These are phyloP conservation scores for Populus tomentosa DNA, from an alignment of 441 rosid genomes.

Conservation along the genomic window DNA sequence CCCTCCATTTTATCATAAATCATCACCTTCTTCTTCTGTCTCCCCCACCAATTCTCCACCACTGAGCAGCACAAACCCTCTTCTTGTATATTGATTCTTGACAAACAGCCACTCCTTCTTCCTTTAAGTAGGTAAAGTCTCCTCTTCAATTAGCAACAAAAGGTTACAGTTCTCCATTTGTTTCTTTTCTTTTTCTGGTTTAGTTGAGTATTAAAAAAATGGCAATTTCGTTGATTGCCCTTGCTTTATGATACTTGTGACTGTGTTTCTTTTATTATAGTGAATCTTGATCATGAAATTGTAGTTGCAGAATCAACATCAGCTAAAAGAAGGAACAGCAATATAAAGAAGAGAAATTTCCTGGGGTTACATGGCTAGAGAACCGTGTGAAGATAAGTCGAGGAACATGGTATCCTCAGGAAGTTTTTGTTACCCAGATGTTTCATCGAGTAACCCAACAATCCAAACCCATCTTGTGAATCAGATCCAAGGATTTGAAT, in stretches of 20 bases:
- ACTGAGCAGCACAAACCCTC: constrained; percentile 4
- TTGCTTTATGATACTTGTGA: constrained; percentile 15
- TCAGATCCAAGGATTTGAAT: constrained; percentile 65
- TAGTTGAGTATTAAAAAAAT: constrained; percentile 4
- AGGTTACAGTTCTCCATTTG: background rate
- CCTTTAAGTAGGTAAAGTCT: constrained; percentile 26
- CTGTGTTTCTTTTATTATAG: constrained; percentile 6
- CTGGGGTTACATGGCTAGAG: constrained; percentile 32
- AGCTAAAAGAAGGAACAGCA: constrained; percentile 1
- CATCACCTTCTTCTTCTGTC: background rate
- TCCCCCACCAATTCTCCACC: constrained; percentile 6
- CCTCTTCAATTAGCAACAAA: constrained; percentile 7
- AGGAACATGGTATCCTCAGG: constrained; percentile 40
- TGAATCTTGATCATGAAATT: constrained; percentile 26
- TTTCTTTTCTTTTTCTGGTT: background rate
- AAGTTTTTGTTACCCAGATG: constrained; percentile 50
- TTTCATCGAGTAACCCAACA: constrained; percentile 37
- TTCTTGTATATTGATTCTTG: background rate
- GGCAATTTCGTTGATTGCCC: constrained; percentile 1
- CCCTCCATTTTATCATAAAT: too few species aligned
- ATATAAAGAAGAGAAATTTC: background rate
- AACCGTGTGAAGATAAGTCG: constrained; percentile 40
- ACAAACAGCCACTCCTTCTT: background rate
- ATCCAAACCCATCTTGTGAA: constrained; percentile 51
- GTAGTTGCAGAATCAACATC: constrained; percentile 33